A percentile compares a stretch with the other conserved stretches of the same genome.
Evolutionary conservation across 2,329 filamentous ascomycete species (phyloP).

Genomic region (Fusarium coicis): DNA sequence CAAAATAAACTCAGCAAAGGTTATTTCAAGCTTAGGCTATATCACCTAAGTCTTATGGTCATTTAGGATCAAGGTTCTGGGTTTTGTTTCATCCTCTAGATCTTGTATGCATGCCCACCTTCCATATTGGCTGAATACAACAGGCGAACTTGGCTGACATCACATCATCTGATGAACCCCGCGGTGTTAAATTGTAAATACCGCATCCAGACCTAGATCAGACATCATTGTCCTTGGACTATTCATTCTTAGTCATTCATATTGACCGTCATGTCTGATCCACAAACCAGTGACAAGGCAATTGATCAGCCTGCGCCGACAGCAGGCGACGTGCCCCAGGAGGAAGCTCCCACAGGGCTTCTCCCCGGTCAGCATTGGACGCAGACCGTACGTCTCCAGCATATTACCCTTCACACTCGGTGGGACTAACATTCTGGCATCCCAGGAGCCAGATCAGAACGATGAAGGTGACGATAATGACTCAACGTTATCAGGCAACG

Average conservation of each 20-base stretch:
- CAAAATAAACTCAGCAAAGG: too few relatives aligned
- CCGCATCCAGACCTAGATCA: background rate
- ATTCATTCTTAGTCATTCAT: background rate
- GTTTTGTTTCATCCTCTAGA: too few relatives aligned
- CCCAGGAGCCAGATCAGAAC: background rate
- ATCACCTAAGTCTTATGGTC: too few relatives aligned
- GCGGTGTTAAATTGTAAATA: background rate
- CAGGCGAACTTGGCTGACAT: background rate
- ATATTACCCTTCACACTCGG: accelerated
- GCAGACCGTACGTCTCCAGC: background rate
- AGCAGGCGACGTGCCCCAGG: accelerated
- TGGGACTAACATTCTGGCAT: background rate
- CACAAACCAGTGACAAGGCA: background rate
- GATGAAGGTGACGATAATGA: background rate
- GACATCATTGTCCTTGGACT: accelerated
- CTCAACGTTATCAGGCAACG: background rate
- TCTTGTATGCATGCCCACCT: background rate
- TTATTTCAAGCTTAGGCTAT: too few relatives aligned
- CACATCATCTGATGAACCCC: background rate
- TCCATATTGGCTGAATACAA: background rate
- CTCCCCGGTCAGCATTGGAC: conserved; percentile 2
- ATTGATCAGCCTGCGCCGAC: background rate
- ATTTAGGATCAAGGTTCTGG: too few relatives aligned
- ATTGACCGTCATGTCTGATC: background rate
- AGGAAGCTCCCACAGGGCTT: background rate